Evolutionary conservation across 495 filamentous ascomycete species (phyloP), one percentile per base, ranked within the genome.

Genomic region (Penicillium cataractarum): DNA sequence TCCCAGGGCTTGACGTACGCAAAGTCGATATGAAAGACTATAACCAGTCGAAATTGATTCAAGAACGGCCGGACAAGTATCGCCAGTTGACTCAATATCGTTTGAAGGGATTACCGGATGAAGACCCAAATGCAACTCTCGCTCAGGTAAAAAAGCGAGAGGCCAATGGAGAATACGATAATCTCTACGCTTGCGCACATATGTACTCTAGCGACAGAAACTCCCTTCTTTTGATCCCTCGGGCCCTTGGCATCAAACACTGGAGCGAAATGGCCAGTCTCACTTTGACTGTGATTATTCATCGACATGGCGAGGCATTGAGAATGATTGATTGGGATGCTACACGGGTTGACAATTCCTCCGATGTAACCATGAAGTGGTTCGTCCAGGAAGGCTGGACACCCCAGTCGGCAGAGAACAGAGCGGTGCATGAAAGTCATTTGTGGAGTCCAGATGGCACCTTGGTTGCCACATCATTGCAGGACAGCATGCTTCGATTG

Each of bases 131-230:
- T 9, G 54, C 58, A 21, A 63, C 32, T 17, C 39, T 68, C 26
- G 21, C 54, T 0, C 64, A 66, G 35, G 65, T 67, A 10, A 60
- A 21, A 22, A 64, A 67, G 39, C 71, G 57, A 42, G 76, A 78
- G 6, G 49, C 63, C 24, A 57, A 57, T 1, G 78, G 76, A 12
- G 73, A 76, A 58, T 78, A 74, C 55, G 77, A 80, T 48, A 89
- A 89, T 60, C 76, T 86, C 10, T 88, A 90, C 70, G 81, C 87
- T 5, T 81, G 82, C 60, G 82, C 83, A 17, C 89, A 91, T 69
- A 83, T 89, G 52, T 91, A 86, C 72, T 82, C 86, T 2, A 84
- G 82, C 29, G 89, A 92, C 66, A 82, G 86, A 42, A 92, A 92
- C 69, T 88, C 87, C 0, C 71, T 91, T 57, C 77, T 89, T 65